These are phyloP conservation scores for Kernera saxatilis DNA, from an alignment of 345 rosid genomes.

Conservation along the genomic window DNA sequence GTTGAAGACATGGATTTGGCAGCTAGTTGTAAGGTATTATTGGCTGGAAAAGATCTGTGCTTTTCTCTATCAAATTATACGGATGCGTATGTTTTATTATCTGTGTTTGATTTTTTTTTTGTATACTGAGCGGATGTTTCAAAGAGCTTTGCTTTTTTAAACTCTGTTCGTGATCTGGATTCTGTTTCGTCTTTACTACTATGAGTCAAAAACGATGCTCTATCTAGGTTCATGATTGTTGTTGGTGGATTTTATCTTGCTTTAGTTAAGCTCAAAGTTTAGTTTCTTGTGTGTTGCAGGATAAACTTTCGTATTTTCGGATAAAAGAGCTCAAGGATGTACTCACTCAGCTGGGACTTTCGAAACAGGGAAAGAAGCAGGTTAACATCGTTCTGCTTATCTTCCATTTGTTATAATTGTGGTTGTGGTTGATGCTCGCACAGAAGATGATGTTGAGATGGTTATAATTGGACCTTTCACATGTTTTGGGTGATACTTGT, in stretches of 20 bases:
- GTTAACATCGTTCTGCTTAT: conserved; percentile 30
- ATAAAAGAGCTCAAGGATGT: conserved; percentile 97
- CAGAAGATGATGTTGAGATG: background rate
- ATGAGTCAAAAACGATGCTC: background rate
- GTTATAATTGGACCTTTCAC: background rate
- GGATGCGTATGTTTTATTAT: background rate
- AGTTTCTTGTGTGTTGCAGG: conserved; percentile 40
- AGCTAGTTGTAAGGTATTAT: conserved; percentile 66
- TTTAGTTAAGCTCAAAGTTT: background rate
- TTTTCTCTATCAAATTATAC: background rate
- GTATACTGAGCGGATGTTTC: background rate
- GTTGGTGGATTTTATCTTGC: background rate
- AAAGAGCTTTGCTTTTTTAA: background rate
- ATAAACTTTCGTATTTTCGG: conserved; percentile 73
- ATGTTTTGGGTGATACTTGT: background rate
- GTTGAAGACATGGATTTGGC: conserved; percentile 67
- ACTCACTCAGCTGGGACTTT: conserved; percentile 76
- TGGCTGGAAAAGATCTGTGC: background rate
- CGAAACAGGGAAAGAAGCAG: conserved; percentile 99
- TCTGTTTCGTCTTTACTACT: background rate
- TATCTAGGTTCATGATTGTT: background rate
- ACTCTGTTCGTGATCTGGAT: background rate
- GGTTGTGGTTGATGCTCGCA: background rate
- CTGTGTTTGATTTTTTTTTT: no score
- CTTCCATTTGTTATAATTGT: background rate